Evolutionary conservation across 495 filamentous ascomycete genomes (phyloP), one percentile per base, ranked within the genome.

Genomic region (Immersiella caudata): DNA sequence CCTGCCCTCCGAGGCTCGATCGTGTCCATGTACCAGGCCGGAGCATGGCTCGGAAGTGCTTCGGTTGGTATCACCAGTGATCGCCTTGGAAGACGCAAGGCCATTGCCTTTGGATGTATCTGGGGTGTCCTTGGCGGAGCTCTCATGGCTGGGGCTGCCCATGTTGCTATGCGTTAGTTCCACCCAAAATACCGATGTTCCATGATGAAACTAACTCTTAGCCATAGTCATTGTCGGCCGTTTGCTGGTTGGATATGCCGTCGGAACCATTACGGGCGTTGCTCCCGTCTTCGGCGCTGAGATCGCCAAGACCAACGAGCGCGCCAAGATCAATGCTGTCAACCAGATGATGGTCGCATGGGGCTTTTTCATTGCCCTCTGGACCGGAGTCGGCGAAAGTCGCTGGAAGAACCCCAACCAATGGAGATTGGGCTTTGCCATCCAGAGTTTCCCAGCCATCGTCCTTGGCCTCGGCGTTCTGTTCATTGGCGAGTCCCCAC

Each of bases 401-500:
- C 67, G 70, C 55, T 78, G 76, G 76, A 61, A 73, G 18, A 77
- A 78, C 54, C 33, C 71, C 35, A 75, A 76, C 55, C 75, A 82
- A 69, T 86, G 86, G 86, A 76, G 86, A 36, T 81, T 88, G 40
- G 86, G 85, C 0, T 80, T 89, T 22, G 82, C 83, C 18, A 80
- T 87, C 25, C 85, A 87, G 67, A 78, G 78, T 35, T 71, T 82
- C 1, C 86, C 85, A 7, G 79, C 82, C 7, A 52, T 87, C 4
- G 67, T 84, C n/a, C 76, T 89, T 24, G 76, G 74, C 7, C 65
- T 75, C 8, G 84, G 85, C 12, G 74, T 85, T 29, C 81, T 79
- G 69, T 85, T 85, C 68, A 78, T 88, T 14, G 78, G 79, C 11
- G 86, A 88, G 70, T 85, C 83, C 0, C 86, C 86, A 14, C 75